Evolutionary conservation across 2,329 filamentous ascomycete species (phyloP).

Genomic region (Geosmithia morbida): DNA sequence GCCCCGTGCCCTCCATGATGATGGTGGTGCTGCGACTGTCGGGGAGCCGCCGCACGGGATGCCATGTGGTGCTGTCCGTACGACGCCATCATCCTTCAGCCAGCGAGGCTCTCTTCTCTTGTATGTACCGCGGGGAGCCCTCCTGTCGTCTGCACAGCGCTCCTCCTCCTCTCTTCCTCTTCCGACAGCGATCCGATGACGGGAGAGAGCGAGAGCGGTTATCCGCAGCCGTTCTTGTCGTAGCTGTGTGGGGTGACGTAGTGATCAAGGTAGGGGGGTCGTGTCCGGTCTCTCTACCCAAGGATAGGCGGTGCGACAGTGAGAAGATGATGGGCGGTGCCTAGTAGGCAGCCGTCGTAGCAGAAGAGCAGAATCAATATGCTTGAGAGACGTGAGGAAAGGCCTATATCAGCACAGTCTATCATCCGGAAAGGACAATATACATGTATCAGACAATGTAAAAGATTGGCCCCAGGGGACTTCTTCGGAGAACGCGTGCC

Average conservation of each 20-base stretch:
- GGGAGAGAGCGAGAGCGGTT: not conserved
- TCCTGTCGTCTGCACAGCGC: too few species aligned
- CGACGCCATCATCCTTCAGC: constrained; percentile 15
- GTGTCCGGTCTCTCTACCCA: not conserved
- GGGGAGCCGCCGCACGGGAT: constrained; percentile 5
- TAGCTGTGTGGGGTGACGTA: not conserved
- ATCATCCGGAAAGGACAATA: too few species aligned
- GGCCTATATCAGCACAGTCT: too few species aligned
- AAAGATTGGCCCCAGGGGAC: too few species aligned
- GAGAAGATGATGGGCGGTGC: too few species aligned
- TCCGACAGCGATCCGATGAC: not conserved
- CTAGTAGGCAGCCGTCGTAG: too few species aligned
- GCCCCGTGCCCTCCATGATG: constrained; percentile 21
- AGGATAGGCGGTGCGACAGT: not conserved
- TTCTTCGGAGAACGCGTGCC: too few species aligned
- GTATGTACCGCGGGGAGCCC: not conserved
- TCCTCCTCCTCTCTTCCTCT: too few species aligned
- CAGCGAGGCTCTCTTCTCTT: not conserved
- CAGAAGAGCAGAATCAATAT: too few species aligned
- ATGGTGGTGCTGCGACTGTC: constrained; percentile 13
- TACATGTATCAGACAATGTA: too few species aligned
- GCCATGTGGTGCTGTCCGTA: constrained; percentile 19
- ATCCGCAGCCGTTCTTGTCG: not conserved
- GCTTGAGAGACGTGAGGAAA: too few species aligned
- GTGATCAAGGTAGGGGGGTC: not conserved